A percentile compares a stretch with the other conserved stretches of the same genome.
These are phyloP conservation scores for Trametes sanguinea DNA, from an alignment of 768 basidiomycete species.

Conservation along the genomic window DNA sequence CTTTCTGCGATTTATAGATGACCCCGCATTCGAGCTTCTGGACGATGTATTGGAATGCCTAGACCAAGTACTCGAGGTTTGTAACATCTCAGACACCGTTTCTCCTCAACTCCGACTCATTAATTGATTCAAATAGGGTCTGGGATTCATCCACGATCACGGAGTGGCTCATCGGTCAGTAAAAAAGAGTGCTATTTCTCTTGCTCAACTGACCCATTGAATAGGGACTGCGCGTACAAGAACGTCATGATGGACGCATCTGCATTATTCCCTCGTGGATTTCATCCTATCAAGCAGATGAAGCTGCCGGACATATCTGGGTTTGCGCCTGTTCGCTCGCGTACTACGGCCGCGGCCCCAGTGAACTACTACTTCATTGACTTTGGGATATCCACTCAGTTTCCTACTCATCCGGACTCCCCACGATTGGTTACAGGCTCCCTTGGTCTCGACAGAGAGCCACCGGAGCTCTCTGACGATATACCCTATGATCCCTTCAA, in stretches of 20 bases:
- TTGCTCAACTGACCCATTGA: not conserved
- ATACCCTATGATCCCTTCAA: slow-evolving; percentile 29
- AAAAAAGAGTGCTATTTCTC: not conserved
- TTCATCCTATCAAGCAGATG: slow-evolving; percentile 19
- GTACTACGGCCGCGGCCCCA: not conserved
- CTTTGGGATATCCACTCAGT: slow-evolving; percentile 30
- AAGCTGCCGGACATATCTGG: not conserved
- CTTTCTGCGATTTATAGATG: slow-evolving; percentile 22
- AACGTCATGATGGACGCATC: slow-evolving; percentile 31
- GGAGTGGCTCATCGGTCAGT: slow-evolving; percentile 28
- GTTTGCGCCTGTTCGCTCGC: not conserved
- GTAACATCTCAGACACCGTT: not conserved
- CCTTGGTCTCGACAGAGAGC: slow-evolving; percentile 22
- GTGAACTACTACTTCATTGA: slow-evolving; percentile 32
- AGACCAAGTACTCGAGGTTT: slow-evolving; percentile 26
- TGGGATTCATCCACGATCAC: slow-evolving; percentile 26
- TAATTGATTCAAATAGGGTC: slow-evolving; percentile 14
- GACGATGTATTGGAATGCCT: slow-evolving; percentile 24
- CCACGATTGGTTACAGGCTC: slow-evolving; percentile 16
- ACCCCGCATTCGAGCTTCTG: slow-evolving; percentile 19
- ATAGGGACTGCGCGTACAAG: slow-evolving; percentile 26
- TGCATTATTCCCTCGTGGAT: slow-evolving; percentile 25
- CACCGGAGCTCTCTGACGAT: slow-evolving; percentile 23
- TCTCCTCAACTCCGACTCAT: not conserved
- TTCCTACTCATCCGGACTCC: not conserved